phyloP scores from a whole-genome alignment of 179 eudicot genomes.

The Spergularia azorica region DNA sequence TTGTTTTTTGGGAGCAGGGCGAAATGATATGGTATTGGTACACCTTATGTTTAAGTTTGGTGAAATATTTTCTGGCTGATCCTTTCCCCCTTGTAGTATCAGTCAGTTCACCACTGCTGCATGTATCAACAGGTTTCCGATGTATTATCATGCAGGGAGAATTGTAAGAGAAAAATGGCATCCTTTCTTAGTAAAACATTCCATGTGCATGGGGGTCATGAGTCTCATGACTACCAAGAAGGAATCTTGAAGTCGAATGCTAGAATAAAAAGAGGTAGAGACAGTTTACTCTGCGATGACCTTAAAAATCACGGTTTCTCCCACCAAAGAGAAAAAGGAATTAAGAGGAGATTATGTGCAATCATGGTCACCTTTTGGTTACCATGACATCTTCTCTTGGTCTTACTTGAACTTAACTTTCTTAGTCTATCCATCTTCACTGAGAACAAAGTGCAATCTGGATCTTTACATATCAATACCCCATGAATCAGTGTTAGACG shows the following conservation, averaged over 20 bases:
- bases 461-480: slow-evolving; percentile 40
- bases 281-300: neutral
- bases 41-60: no score
- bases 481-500: slow-evolving; percentile 32
- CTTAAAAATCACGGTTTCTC: neutral
- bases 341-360: neutral
- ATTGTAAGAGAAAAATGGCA: slow-evolving; percentile 34
- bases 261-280: slow-evolving; percentile 31
- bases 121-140: neutral
- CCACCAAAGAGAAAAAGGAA: neutral
- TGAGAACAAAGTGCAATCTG: slow-evolving; percentile 25
- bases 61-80: no score
- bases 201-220: slow-evolving; percentile 31
- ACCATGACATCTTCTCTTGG: neutral
- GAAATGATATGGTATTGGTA: no score
- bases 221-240: slow-evolving; percentile 30
- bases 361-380: neutral
- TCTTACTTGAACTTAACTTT: slow-evolving; percentile 14
- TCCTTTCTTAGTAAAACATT: slow-evolving; percentile 35
- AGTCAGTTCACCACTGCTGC: neutral
- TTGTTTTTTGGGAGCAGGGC: no score
- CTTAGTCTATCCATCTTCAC: slow-evolving; percentile 16
- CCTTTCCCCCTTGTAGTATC: neutral
- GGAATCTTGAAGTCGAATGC: slow-evolving; percentile 33
- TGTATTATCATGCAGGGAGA: slow-evolving; percentile 29